These are phyloP conservation scores for Oropetium thomaeum DNA, from an alignment of 176 grass and related monocot genomes.

Conservation along the genomic window DNA sequence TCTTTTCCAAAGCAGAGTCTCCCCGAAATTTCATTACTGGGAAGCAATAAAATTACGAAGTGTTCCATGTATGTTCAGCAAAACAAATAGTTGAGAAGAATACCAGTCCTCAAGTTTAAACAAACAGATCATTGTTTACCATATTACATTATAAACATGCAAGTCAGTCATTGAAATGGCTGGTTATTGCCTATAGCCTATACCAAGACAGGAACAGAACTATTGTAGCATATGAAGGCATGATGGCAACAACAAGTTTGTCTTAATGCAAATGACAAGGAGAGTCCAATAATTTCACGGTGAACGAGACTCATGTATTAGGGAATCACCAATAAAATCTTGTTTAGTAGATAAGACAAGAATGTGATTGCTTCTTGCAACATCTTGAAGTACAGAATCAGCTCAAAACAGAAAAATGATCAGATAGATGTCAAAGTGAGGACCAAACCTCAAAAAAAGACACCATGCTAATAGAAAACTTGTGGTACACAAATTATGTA, in stretches of 20 bases:
- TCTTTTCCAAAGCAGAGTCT: too few relatives aligned
- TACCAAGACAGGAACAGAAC: background rate
- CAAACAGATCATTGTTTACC: background rate
- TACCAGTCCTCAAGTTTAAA: background rate
- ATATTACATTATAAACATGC: background rate
- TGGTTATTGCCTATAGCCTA: background rate
- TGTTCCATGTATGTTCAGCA: too few relatives aligned
- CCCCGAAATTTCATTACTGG: too few relatives aligned
- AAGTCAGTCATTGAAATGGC: background rate
- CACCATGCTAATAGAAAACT: background rate
- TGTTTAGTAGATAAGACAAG: background rate
- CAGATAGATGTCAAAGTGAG: background rate
- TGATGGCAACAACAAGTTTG: background rate
- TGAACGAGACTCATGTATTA: background rate
- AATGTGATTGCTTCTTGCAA: background rate
- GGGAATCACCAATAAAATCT: background rate
- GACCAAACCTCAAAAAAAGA: background rate
- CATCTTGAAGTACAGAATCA: background rate
- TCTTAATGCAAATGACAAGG: background rate
- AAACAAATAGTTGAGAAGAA: background rate
- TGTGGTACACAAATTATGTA: constrained; percentile 13
- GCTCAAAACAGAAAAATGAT: background rate
- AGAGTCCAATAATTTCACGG: background rate
- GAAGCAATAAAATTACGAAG: too few relatives aligned
- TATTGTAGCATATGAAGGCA: background rate